Conservation (phyloP, 1,284 basidiomycete genomes). For the Cutaneotrichosporon dermatis region DNA sequence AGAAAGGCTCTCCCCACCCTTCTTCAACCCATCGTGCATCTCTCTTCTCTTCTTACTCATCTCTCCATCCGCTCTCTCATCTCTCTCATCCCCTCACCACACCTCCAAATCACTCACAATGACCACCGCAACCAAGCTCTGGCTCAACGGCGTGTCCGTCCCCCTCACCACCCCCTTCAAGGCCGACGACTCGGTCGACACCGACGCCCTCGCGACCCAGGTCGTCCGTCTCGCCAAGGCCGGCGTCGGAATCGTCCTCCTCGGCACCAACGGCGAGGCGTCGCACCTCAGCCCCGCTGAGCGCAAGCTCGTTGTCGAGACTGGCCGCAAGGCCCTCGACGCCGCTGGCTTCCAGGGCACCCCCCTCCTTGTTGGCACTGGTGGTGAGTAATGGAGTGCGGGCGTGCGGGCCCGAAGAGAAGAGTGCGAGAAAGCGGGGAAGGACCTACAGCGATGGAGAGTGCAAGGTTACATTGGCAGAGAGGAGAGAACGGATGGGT, state of each 20-base stretch:
- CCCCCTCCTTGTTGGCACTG: constrained; percentile 78
- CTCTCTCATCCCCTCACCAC: neutral
- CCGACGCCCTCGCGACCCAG: constrained; percentile 47
- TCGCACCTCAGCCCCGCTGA: constrained; percentile 65
- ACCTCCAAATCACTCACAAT: neutral
- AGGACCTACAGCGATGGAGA: no score
- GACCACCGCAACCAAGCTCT: constrained; percentile 19
- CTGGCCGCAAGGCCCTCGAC: constrained; percentile 70
- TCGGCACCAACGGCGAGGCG: constrained; percentile 52
- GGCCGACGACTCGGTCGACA: constrained; percentile 45
- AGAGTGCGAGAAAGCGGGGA: no score
- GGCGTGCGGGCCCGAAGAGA: no score
- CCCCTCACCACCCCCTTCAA: constrained; percentile 53
- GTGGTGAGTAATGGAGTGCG: constrained; percentile 53
- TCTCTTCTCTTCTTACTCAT: neutral
- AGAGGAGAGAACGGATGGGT: no score
- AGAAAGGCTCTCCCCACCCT: no score
- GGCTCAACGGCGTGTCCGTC: constrained; percentile 46
- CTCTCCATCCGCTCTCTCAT: neutral
- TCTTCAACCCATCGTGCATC: neutral
- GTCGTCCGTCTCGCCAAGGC: constrained; percentile 49
- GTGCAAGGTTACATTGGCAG: no score
- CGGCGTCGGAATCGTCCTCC: constrained; percentile 51
- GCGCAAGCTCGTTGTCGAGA: constrained; percentile 60
- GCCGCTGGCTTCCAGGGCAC: constrained; percentile 63